These are phyloP conservation scores for Ganoderma sinense DNA, from an alignment of 1,284 basidiomycete genomes.

Conservation along the genomic window DNA sequence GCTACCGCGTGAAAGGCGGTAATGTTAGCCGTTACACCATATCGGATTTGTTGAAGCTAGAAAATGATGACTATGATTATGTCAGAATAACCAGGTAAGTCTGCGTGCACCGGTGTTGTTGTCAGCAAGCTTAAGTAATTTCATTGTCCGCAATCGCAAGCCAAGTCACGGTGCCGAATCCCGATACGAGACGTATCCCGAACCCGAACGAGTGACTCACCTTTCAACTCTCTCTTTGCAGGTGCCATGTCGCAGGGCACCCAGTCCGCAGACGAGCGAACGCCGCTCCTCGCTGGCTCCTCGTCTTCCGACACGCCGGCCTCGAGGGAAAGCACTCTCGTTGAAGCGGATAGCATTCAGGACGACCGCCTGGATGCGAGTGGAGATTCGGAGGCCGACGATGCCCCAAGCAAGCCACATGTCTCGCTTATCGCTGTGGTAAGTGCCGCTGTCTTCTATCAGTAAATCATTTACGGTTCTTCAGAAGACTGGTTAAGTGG, in stretches of 20 bases:
- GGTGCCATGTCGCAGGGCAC: neutral
- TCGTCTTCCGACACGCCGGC: neutral
- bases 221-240: neutral
- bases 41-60: constrained; percentile 17
- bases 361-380: neutral
- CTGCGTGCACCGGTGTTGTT: too few species aligned
- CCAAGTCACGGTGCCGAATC: too few species aligned
- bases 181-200: too few species aligned
- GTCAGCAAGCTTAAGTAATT: too few species aligned
- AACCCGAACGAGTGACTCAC: too few species aligned
- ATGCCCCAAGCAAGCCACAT: constrained; percentile 19
- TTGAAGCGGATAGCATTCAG: neutral
- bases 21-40: constrained; percentile 36
- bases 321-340: constrained; percentile 7
- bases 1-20: constrained; percentile 60
- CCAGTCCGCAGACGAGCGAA: neutral
- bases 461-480: neutral
- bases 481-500: neutral
- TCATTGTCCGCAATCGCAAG: too few species aligned
- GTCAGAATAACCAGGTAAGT: too few species aligned
- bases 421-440: constrained; percentile 30
- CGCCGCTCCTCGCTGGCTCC: constrained; percentile 1
- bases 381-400: constrained; percentile 1
- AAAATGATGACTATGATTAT: too few species aligned
- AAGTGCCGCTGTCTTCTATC: constrained; percentile 7